Evolutionary conservation across 352 stramenopile species (phyloP), one percentile per base, ranked within the genome.

Genomic region (Globisporangium emineosum): DNA sequence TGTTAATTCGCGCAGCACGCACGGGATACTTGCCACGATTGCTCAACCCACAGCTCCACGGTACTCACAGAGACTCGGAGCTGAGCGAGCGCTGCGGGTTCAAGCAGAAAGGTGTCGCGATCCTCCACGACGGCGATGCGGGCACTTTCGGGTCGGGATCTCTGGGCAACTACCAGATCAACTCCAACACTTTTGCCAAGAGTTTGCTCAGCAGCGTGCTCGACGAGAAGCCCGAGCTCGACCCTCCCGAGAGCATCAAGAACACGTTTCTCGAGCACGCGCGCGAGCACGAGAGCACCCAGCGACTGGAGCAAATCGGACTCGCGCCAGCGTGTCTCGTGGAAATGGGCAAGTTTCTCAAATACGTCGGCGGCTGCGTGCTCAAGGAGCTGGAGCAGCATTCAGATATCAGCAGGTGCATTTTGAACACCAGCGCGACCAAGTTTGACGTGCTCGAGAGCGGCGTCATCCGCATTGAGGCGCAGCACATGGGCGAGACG

Each of bases 171-270:
- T 96, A 92, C 58, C 72, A 88, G 25, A 96, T 93, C 72, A 93
- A 96, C 69, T 93, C 81, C 3, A 96, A 96, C 66, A 95, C 84
- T 17, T 92, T 92, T 57, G 86, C 82, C 0, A 89, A 77, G 52
- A 89, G 83, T 30, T 59, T 96, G 29, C 54, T 91, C 1, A 81
- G 75, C 8, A 91, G 87, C 62, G 72, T 94, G 7, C 62, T 94
- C n/a, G 79, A 94, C 32, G 83, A 94, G 54, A 92, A 90, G 49
- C 76, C 71, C 3, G 82, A 94, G 19, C 65, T 90, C 4, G 80
- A 93, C 17, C 87, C 86, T 6, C 81, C 80, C 2, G 88, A 95
- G 62, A 86, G 65, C 32, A 86, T 89, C 52, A 85, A 88, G 25
- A 72, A 75, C 60, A 96, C 87, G 5, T 90, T 90, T 40, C 57